These are phyloP conservation scores for Begonia masoniana DNA, from an alignment of 306 rosid species.

Conservation along the genomic window DNA sequence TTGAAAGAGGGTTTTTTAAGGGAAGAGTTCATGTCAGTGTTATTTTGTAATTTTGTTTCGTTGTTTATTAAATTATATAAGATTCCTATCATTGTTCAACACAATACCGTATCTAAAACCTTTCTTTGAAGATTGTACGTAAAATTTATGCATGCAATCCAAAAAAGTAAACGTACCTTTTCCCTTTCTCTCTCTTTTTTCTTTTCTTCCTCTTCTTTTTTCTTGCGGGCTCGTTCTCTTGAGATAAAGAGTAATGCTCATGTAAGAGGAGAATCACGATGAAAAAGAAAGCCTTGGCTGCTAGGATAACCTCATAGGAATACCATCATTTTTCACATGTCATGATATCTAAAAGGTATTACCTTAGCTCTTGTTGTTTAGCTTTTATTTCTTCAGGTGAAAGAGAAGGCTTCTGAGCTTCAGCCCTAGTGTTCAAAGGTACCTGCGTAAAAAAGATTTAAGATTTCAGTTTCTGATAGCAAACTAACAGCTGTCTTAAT, in stretches of 20 bases:
- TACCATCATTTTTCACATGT: not conserved
- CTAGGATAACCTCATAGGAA: not conserved
- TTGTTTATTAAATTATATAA: no score
- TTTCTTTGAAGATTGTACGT: no score
- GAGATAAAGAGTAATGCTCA: constrained; percentile 8
- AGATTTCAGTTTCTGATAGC: no score
- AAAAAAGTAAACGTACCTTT: constrained; percentile 40
- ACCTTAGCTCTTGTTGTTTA: constrained; percentile 92
- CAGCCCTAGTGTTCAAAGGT: constrained; percentile 47
- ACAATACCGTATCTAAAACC: no score
- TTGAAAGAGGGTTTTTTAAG: no score
- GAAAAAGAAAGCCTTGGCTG: constrained; percentile 5
- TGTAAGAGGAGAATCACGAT: constrained; percentile 4
- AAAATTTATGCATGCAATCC: not conserved
- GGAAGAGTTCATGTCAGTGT: no score
- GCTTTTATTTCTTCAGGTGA: constrained; percentile 77
- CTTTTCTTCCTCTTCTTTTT: constrained; percentile 97
- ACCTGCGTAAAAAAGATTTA: constrained; percentile 23
- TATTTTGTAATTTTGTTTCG: no score
- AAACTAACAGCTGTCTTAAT: no score
- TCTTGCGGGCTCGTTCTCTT: constrained; percentile 97
- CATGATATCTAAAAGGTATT: not conserved
- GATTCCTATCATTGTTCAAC: no score
- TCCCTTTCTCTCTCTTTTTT: constrained; percentile 74
- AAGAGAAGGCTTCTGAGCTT: constrained; percentile 79